Conservation (phyloP, 192 early-diverging fungal species). For the Coemansia sp. region DNA sequence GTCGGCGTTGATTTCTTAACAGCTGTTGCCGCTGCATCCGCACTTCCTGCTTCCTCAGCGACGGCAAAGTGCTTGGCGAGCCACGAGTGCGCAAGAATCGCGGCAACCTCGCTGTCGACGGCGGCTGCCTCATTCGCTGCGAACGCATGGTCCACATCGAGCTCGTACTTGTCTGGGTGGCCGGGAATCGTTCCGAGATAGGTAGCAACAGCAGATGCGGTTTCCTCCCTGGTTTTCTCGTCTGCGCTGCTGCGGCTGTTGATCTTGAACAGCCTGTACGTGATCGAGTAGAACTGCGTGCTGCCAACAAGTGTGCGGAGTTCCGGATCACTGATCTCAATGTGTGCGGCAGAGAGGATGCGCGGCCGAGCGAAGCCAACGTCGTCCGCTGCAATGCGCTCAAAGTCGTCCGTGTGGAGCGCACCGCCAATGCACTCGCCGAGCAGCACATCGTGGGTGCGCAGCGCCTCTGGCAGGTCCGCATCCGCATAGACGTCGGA, state of each 20-base stretch:
- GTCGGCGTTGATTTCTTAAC: background rate
- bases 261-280: constrained; percentile 46
- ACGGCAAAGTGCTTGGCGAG: constrained; percentile 14
- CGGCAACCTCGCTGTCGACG: constrained; percentile 1
- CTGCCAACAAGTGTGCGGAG: constrained; percentile 35
- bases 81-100: constrained; percentile 19
- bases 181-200: constrained; percentile 22
- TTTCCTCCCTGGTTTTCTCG: background rate
- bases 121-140: background rate
- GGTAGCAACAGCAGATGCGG: background rate
- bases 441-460: constrained; percentile 39
- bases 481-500: constrained; percentile 45
- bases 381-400: constrained; percentile 20
- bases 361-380: constrained; percentile 35
- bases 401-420: constrained; percentile 44
- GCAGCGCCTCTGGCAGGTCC: constrained; percentile 29
- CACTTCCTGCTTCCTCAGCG: background rate
- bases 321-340: constrained; percentile 32
- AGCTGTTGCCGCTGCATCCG: background rate
- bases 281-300: constrained; percentile 43
- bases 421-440: constrained; percentile 51
- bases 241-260: background rate
- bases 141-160: constrained; percentile 19
- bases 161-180: constrained; percentile 11
- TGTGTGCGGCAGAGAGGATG: constrained; percentile 10